Percentiles rank a stretch among this genome's conserved stretches.
Evolutionary conservation across 2,329 filamentous ascomycete genomes (phyloP).

Genomic region (Claviceps purpurea): DNA sequence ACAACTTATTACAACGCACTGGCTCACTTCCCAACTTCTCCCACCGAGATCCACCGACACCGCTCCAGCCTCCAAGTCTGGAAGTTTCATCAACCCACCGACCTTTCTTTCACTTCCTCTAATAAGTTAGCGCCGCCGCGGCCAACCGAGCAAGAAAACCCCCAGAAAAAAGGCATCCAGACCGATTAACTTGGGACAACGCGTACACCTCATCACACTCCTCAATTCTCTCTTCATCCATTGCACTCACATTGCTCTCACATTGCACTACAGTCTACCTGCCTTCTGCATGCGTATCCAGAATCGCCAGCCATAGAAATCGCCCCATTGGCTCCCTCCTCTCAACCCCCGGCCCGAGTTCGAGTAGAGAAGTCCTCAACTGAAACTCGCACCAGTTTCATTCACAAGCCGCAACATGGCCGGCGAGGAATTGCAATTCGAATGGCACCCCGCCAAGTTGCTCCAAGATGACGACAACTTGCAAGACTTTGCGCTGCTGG

Average conservation of each 20-base stretch:
- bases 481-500: conserved; percentile 30
- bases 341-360: too few relatives aligned
- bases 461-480: conserved; percentile 20
- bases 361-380: too few relatives aligned
- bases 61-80: not conserved
- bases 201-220: not conserved
- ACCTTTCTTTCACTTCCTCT: not conserved
- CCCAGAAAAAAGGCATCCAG: not conserved
- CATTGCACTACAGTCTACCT: too few relatives aligned
- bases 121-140: not conserved
- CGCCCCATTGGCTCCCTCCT: too few relatives aligned
- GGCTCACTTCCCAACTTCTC: too few relatives aligned
- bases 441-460: conserved; percentile 27
- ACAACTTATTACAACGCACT: too few relatives aligned
- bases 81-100: not conserved
- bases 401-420: conserved; percentile 9
- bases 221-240: too few relatives aligned
- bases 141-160: not conserved
- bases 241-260: too few relatives aligned
- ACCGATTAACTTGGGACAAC: not conserved
- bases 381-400: too few relatives aligned
- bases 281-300: too few relatives aligned
- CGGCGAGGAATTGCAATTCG: conserved; percentile 17
- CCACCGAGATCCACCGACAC: not conserved
- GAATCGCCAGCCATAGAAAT: too few relatives aligned